These are phyloP conservation scores for Sugiyamaella novakii DNA, from an alignment of 1,139 yeast species.

Conservation along the genomic window DNA sequence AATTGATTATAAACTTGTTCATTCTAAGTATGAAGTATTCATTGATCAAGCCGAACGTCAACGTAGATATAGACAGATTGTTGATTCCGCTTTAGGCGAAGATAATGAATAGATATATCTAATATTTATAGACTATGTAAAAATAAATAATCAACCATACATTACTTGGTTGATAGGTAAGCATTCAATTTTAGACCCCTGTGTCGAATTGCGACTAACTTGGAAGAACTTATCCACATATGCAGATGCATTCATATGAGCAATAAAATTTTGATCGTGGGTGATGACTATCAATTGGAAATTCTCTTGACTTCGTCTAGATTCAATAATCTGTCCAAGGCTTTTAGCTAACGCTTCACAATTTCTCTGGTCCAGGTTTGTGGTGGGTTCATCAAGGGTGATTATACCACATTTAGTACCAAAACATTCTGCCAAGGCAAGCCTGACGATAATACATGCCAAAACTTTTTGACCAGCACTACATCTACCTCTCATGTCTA, in stretches of 20 bases:
- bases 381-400: constrained; percentile 97
- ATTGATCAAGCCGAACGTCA: constrained; percentile 85
- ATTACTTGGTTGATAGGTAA: constrained; percentile 37
- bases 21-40: constrained; percentile 79
- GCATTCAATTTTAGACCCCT: constrained; percentile 68
- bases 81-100: constrained; percentile 49
- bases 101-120: constrained; percentile 2
- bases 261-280: constrained; percentile 89
- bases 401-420: constrained; percentile 94
- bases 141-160: constrained; percentile 25
- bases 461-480: constrained; percentile 97
- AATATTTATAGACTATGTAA: too few relatives aligned
- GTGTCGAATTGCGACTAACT: constrained; percentile 77
- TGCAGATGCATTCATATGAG: constrained; percentile 79
- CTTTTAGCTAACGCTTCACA: constrained; percentile 86
- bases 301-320: constrained; percentile 75
- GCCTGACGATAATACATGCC: constrained; percentile 86
- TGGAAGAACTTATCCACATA: constrained; percentile 90
- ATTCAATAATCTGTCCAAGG: constrained; percentile 70
- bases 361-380: constrained; percentile 88
- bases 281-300: constrained; percentile 95
- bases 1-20: constrained; percentile 69
- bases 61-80: constrained; percentile 68
- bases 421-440: constrained; percentile 94
- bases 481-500: constrained; percentile 98